Evolutionary conservation across 805 yeast genomes (phyloP), one percentile per base, ranked within the genome.

Genomic region (Candida saitoana): DNA sequence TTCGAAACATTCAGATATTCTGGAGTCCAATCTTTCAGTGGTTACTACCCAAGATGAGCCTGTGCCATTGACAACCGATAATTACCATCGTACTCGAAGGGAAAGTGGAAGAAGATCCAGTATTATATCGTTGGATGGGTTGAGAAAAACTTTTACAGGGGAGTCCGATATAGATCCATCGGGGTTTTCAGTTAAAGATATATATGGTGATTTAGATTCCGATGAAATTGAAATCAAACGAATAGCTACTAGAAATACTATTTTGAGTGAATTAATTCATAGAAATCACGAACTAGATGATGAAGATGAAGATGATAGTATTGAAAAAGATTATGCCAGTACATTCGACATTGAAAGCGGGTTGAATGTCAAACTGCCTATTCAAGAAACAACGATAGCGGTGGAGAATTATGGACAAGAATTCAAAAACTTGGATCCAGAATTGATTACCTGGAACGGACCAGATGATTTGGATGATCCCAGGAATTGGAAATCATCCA

Each of bases 381-480:
- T 53, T 18, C 55, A 57, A 0, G 63, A 54, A 42, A 43, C 54
- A 27, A 50, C 52, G 1, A 56, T 62, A 2, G 63, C 65, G 1
- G 50, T 59, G 7, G 55, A 46, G 31, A 49, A 61, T 35, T 55
- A 52, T 39, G 71, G 70, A 2, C 59, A 52, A 30, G 67, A 65
- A 39, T 65, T 63, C 38, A 40, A 49, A 8, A 46, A 48, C 4
- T 43, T 63, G 2, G 73, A 67, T 41, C 72, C 71, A 1, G 71
- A 67, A 48, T 53, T 67, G 14, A 55, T 67, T 6, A 55, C 67
- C 8, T 67, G 69, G 67, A 55, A 56, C 15, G 58, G 59, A 8
- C 43, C 43, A 3, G 52, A 62, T 30, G 68, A 64, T 40, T 62
- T 64, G 1, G 58, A 60, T 34, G 55, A 60, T 40, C 71, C 71